Conservation (phyloP, 2,329 filamentous ascomycete species). For the Corynespora cassiicola region DNA sequence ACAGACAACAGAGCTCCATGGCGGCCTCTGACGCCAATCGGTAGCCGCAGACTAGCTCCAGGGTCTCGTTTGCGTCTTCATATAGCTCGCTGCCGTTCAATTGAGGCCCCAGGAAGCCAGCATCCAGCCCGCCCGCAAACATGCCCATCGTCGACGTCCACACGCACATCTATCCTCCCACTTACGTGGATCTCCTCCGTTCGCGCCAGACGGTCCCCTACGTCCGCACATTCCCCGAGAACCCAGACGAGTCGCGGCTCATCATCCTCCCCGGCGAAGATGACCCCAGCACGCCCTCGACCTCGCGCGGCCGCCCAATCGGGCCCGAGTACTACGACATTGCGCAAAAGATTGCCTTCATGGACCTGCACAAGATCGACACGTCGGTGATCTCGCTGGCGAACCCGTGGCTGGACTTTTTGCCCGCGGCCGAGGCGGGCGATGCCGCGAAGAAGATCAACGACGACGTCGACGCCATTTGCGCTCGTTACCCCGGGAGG, state of each 20-base stretch:
- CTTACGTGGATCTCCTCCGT: conserved; percentile 64
- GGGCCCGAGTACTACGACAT: conserved; percentile 85
- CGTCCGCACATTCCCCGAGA: conserved; percentile 67
- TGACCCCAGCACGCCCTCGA: conserved; percentile 56
- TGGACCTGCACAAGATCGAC: conserved; percentile 82
- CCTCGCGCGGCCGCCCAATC: conserved; percentile 77
- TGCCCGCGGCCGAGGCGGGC: conserved; percentile 67
- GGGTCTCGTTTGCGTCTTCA: too few relatives aligned
- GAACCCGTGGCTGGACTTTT: conserved; percentile 93
- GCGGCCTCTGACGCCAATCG: too few relatives aligned
- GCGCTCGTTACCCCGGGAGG: conserved; percentile 67
- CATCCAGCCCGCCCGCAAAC: conserved; percentile 1
- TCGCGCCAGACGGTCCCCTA: conserved; percentile 70
- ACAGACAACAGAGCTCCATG: too few relatives aligned
- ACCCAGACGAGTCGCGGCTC: conserved; percentile 64
- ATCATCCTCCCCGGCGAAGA: conserved; percentile 69
- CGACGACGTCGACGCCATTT: conserved; percentile 76
- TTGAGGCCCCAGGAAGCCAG: neutral
- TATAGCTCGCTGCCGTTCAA: neutral
- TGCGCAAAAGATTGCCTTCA: conserved; percentile 81
- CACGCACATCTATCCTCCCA: conserved; percentile 68
- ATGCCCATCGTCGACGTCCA: conserved; percentile 65
- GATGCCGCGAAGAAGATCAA: conserved; percentile 74
- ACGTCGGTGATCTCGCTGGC: conserved; percentile 87
- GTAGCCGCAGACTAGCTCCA: too few relatives aligned